phyloP scores from a whole-genome alignment of 2,329 filamentous ascomycete genomes.

The Paecilomyces niveus region DNA sequence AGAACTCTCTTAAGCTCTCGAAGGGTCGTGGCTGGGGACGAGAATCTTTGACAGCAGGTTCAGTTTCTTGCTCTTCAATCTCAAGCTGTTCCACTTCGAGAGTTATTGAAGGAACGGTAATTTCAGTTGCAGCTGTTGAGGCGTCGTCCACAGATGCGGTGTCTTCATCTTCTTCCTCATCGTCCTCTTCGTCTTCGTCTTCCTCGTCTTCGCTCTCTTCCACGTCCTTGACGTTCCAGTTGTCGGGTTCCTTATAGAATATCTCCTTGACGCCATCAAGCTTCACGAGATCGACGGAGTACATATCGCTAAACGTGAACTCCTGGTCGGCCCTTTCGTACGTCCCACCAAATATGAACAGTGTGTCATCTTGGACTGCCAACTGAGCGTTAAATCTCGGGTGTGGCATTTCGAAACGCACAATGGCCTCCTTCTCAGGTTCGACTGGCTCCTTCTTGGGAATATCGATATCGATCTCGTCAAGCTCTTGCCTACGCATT shows the following conservation, averaged over 20 bases:
- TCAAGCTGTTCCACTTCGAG: conserved; percentile 30
- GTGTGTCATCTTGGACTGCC: conserved; percentile 81
- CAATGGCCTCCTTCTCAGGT: conserved; percentile 52
- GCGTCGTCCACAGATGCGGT: conserved; percentile 33
- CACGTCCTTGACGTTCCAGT: conserved; percentile 65
- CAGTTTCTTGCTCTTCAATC: conserved; percentile 31
- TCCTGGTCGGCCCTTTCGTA: conserved; percentile 93
- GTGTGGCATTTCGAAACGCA: conserved; percentile 79
- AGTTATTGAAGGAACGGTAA: conserved; percentile 28
- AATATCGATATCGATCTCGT: conserved; percentile 31
- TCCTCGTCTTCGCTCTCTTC: conserved; percentile 50
- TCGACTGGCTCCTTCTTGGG: conserved; percentile 46
- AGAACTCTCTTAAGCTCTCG: conserved; percentile 87
- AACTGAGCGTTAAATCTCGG: conserved; percentile 85
- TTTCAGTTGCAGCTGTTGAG: conserved; percentile 30
- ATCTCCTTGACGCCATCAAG: conserved; percentile 90
- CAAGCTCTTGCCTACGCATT: conserved; percentile 45
- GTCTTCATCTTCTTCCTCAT: conserved; percentile 40
- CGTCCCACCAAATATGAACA: conserved; percentile 93
- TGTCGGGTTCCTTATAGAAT: conserved; percentile 75
- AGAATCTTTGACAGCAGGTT: conserved; percentile 57
- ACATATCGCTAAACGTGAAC: conserved; percentile 92
- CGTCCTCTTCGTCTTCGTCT: conserved; percentile 33
- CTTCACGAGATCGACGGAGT: conserved; percentile 88
- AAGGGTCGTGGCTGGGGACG: conserved; percentile 75